Evolutionary conservation across 2,329 filamentous ascomycete genomes (phyloP), one percentile per base, ranked within the genome.

Genomic region (Ramichloridium luteum): DNA sequence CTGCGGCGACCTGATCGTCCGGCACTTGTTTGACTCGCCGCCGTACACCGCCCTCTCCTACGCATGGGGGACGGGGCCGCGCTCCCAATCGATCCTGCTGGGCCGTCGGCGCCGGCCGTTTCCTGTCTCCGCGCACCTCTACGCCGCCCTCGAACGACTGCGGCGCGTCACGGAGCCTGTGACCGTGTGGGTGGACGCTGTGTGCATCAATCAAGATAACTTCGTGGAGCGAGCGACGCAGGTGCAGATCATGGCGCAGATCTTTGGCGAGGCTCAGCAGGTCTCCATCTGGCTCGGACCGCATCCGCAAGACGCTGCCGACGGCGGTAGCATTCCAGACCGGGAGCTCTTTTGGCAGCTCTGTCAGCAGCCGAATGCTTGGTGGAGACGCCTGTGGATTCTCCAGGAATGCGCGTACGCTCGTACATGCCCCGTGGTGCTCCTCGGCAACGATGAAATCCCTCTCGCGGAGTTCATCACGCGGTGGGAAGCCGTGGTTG

Each of bases 211-310:
- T 14, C 33, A 35, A 18, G 12, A 26, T 5, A 22, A 32, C 14
- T 4, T 14, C 11, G 8, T 31, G 15, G 33, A 35, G 20, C 28
- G 23, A 4, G 27, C 4, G 13, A 15, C 25, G 10, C 34, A 36
- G 23, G 28, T 32, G 12, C 22, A 22, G 23, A 16, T 27, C 11
- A 36, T 36, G 34, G 34, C 22, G 11, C 4, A 15, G 9, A 32
- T 36, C 17, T 36, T 5, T 13, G 17, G 13, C 9, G 4, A 27
- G 13, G 28, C 33, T 8, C 3, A 20, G 8, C n/a, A 20, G 8
- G 28, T 36, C 23, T 13, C 18, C 2, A 15, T 27, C 11, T 36
- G 33, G 33, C 28, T 36, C 5, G 33, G 33, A 3, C 34, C 41
- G 6, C n/a, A n/a, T n/a, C n/a, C n/a, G n/a, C n/a, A n/a, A n/a